phyloP scores from a whole-genome alignment of 2,329 filamentous ascomycete species.

The Fusarium sp. region DNA sequence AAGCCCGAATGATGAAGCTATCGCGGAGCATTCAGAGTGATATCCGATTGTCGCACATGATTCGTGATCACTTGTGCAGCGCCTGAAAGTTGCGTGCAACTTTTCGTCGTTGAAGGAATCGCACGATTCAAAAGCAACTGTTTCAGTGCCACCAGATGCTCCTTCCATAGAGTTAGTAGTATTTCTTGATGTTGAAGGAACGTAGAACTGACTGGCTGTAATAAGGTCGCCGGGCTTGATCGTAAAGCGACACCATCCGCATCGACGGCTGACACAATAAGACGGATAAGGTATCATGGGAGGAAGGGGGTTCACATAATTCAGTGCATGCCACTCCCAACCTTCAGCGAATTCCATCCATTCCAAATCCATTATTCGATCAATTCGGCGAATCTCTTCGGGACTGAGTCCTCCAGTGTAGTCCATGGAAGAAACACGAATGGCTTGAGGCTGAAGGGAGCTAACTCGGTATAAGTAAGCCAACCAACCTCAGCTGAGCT shows the following conservation, averaged over 20 bases:
- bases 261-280: constrained; percentile 21
- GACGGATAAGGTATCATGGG: constrained; percentile 9
- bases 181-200: background rate
- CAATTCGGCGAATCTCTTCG: constrained; percentile 2
- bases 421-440: background rate
- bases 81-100: constrained; percentile 3
- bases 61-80: constrained; percentile 9
- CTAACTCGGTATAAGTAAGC: background rate
- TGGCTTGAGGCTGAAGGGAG: background rate
- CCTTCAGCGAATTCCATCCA: constrained; percentile 13
- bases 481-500: background rate
- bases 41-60: constrained; percentile 18
- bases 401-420: background rate
- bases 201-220: background rate
- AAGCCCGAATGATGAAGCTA: constrained; percentile 1
- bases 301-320: background rate
- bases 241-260: constrained; percentile 26
- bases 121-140: background rate
- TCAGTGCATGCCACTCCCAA: constrained; percentile 14
- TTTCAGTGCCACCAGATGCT: constrained; percentile 10
- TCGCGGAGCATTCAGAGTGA: constrained; percentile 11
- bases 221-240: constrained; percentile 10
- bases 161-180: background rate
- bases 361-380: constrained; percentile 15
- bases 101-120: background rate